Evolutionary conservation across 2,329 filamentous ascomycete species (phyloP).

Genomic region (Nemania serpens): DNA sequence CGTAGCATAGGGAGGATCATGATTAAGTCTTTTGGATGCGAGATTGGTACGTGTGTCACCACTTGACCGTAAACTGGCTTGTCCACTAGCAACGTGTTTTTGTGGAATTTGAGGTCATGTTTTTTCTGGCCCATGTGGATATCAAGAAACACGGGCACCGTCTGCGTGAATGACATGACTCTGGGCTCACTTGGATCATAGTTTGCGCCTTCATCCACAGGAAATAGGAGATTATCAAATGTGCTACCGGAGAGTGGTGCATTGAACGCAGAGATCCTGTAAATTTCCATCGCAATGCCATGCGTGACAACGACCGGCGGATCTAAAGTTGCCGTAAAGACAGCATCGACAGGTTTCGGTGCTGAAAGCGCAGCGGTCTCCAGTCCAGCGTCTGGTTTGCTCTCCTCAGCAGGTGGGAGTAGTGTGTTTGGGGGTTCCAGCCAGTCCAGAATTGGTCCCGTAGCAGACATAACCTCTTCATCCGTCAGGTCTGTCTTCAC

Average conservation of each 20-base stretch:
- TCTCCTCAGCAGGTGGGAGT: conserved; percentile 52
- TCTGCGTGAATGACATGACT: conserved; percentile 55
- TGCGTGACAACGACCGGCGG: conserved; percentile 74
- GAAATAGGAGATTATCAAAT: conserved; percentile 64
- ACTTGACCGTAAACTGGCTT: conserved; percentile 73
- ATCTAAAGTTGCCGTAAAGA: conserved; percentile 75
- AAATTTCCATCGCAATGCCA: conserved; percentile 65
- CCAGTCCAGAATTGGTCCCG: conserved; percentile 66
- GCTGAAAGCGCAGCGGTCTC: conserved; percentile 49
- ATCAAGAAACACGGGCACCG: conserved; percentile 49
- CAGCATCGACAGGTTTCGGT: conserved; percentile 68
- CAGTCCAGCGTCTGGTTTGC: conserved; percentile 56
- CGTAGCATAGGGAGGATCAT: conserved; percentile 74
- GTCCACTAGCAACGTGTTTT: conserved; percentile 69
- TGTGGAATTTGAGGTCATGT: conserved; percentile 47
- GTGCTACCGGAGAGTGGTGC: conserved; percentile 50
- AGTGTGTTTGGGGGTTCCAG: conserved; percentile 71
- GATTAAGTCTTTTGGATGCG: conserved; percentile 76
- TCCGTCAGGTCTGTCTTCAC: conserved; percentile 58
- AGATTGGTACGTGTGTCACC: conserved; percentile 72
- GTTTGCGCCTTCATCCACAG: conserved; percentile 52
- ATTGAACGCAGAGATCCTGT: conserved; percentile 58
- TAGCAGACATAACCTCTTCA: conserved; percentile 46
- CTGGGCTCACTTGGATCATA: conserved; percentile 64
- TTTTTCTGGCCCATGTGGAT: conserved; percentile 36